A percentile compares a stretch with the other conserved stretches of the same genome.
phyloP scores from a whole-genome alignment of 2,329 filamentous ascomycete species.

The Pseudocercospora fuligena region DNA sequence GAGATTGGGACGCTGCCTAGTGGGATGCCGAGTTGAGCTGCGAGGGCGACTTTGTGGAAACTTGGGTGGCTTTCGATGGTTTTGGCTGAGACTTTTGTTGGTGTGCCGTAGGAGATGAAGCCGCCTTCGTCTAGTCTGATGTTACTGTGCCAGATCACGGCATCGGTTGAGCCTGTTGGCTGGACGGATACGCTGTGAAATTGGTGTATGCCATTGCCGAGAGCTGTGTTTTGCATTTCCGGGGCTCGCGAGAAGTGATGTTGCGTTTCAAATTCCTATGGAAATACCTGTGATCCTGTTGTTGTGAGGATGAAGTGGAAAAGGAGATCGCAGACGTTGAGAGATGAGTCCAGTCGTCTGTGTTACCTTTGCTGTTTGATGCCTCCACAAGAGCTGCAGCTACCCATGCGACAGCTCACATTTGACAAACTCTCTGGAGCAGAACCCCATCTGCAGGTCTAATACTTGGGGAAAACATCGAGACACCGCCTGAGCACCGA shows the following conservation, averaged over 20 bases:
- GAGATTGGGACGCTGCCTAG: not conserved
- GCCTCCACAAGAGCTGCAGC: not conserved
- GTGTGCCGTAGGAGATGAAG: not conserved
- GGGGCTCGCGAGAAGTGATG: not conserved
- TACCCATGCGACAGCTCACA: not conserved
- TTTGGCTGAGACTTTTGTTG: not conserved
- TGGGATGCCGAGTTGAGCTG: not conserved
- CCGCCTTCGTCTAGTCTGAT: not conserved
- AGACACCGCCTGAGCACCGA: too few species aligned
- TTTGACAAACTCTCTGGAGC: not conserved
- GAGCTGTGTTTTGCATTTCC: not conserved
- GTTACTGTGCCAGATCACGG: not conserved
- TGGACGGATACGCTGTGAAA: not conserved
- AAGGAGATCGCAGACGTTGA: not conserved
- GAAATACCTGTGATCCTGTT: not conserved
- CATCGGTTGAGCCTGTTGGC: not conserved
- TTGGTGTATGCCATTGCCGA: not conserved
- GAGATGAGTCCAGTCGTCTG: not conserved
- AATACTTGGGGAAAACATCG: too few species aligned
- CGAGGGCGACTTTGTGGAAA: not conserved
- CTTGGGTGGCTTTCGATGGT: not conserved
- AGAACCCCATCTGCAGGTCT: too few species aligned
- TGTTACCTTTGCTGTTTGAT: not conserved
- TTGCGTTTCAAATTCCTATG: not conserved
- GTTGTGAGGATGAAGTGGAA: not conserved